Evolutionary conservation across 805 yeast species (phyloP).

Genomic region (Candida nanaspora): DNA sequence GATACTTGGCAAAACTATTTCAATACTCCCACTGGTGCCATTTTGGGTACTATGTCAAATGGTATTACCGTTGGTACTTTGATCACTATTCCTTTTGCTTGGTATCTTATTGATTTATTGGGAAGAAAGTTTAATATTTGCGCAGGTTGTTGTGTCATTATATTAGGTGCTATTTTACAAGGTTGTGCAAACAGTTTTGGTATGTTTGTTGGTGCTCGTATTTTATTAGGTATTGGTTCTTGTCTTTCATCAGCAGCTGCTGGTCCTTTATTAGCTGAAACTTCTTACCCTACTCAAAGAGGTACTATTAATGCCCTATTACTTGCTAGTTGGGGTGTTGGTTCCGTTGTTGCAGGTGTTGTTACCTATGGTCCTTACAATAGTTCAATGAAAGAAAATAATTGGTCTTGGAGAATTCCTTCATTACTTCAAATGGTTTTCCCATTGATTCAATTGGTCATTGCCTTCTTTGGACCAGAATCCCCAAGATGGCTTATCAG

Average conservation of each 20-base stretch:
- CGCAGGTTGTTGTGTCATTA: constrained; percentile 10
- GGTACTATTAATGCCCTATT: constrained; percentile 30
- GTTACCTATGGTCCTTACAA: constrained; percentile 23
- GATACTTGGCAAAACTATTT: constrained; percentile 32
- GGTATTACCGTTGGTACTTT: constrained; percentile 34
- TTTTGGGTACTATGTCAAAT: constrained; percentile 33
- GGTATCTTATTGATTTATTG: constrained; percentile 5
- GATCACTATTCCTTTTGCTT: background rate
- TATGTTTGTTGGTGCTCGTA: constrained; percentile 26
- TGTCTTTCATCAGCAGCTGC: constrained; percentile 18
- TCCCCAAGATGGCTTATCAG: constrained; percentile 34
- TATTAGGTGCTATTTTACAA: constrained; percentile 25
- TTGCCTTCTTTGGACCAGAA: constrained; percentile 30
- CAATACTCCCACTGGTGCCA: constrained; percentile 32
- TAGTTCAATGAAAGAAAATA: constrained; percentile 26
- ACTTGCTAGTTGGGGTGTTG: constrained; percentile 35
- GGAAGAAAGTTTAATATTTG: constrained; percentile 18
- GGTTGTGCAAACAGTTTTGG: constrained; percentile 23
- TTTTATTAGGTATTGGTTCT: constrained; percentile 24
- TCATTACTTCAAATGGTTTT: constrained; percentile 40
- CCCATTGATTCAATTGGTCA: constrained; percentile 17
- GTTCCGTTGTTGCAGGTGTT: constrained; percentile 39
- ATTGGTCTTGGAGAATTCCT: constrained; percentile 47
- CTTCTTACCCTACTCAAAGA: constrained; percentile 18
- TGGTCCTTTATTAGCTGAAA: constrained; percentile 23